phyloP scores from a whole-genome alignment of 1,139 yeast species.

The Arxiozyma telluris region DNA sequence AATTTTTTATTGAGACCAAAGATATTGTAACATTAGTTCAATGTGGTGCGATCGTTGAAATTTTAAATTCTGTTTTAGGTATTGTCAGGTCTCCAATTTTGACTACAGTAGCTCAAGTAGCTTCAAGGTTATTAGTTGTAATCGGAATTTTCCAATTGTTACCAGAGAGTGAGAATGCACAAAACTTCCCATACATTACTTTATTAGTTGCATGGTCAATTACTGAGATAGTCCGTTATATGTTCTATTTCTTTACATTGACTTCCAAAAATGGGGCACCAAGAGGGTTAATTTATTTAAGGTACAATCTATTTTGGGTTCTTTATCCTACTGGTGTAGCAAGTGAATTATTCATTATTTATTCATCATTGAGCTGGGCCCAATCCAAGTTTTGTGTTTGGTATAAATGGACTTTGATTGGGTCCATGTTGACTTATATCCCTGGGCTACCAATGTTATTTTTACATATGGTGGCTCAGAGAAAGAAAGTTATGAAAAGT shows the following conservation, averaged over 20 bases:
- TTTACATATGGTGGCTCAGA: conserved; percentile 82
- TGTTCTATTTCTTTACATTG: conserved; percentile 58
- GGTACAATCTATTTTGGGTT: conserved; percentile 76
- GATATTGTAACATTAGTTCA: conserved; percentile 61
- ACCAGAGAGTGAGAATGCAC: conserved; percentile 54
- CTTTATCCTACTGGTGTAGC: conserved; percentile 89
- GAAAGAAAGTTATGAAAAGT: conserved; percentile 44
- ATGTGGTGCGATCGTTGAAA: conserved; percentile 74
- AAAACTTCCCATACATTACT: conserved; percentile 51
- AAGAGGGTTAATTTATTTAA: conserved; percentile 51
- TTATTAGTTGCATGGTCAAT: conserved; percentile 80
- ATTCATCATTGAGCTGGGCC: conserved; percentile 60
- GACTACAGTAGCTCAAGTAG: conserved; percentile 80
- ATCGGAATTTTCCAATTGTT: conserved; percentile 70
- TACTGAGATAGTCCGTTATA: conserved; percentile 82
- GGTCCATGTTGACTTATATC: conserved; percentile 54
- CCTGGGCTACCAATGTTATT: conserved; percentile 85
- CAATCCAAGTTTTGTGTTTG: conserved; percentile 40
- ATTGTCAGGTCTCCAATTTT: conserved; percentile 75
- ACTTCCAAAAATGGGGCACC: conserved; percentile 39
- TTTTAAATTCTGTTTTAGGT: conserved; percentile 67
- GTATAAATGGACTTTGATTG: conserved; percentile 48
- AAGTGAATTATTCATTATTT: conserved; percentile 67
- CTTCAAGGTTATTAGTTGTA: conserved; percentile 73
- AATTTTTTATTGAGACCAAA: conserved; percentile 50